Base-by-base conservation (phyloP, 768 basidiomycete species). In the Dioszegia aurantiaca region DNA sequence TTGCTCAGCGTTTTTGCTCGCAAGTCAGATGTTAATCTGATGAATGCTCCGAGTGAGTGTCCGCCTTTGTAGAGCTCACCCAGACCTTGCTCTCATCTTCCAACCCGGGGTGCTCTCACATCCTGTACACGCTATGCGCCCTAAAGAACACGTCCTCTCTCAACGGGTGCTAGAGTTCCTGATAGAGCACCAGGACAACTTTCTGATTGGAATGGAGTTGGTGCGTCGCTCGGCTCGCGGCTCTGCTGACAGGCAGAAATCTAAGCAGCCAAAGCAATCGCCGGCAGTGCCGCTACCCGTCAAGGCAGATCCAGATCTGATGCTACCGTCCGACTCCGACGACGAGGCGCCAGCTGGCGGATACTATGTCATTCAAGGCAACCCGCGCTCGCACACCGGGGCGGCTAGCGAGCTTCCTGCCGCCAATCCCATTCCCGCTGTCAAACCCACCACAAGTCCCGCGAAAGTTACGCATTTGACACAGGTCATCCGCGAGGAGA, bases 1-100 rank as follows among this genome's bases (percentile, higher is more conserved):
- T 83, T 99, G 27, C 81, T 99, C 52, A 90, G 89, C 49, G 94
- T 99, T 8, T 98, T 98, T 77, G 87, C 91, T 2, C 84, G 87
- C 58, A 93, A 90, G 75, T 83, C 86, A 43, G 88, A 90, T 63
- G 87, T 87, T 79, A 99, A 99, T 76, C 80, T 93, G 46, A 99
- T 99, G 94, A 93, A 88, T 0, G 88, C 94, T 21, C 82, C 87
- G 57, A 97, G 92, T 95, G 64, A 67, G 88, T 83, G n/a, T n/a
- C 31, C 26, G 9, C 4, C 23, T 12, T 16, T 40, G 19, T 19
- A 16, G 4, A 5, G 27, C 39, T 67, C 42, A 71, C 10, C 8
- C 26, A 90, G 94, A 99, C 78, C 85, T 99, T 19, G 95, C 94
- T 17, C 88, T 94, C 44, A 94, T 98, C 64, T 99, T 99, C 78